phyloP scores from a whole-genome alignment of 805 yeast genomes.

The Jamesozyma gamospora region DNA sequence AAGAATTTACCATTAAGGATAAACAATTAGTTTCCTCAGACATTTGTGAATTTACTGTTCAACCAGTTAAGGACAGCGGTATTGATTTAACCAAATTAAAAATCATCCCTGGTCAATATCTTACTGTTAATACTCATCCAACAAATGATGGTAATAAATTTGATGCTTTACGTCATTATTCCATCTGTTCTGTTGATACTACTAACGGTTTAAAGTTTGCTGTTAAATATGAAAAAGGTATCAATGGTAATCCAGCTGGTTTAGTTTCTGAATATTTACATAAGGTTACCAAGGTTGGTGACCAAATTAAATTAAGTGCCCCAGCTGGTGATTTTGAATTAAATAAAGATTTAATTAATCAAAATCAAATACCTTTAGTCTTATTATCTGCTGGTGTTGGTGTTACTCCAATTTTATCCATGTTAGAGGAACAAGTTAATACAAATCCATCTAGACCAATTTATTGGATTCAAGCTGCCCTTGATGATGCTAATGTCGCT shows the following conservation, averaged over 20 bases:
- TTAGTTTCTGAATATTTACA: slow-evolving; percentile 43
- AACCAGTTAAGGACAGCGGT: slow-evolving; percentile 35
- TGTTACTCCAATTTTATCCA: slow-evolving; percentile 52
- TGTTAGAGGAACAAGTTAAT: slow-evolving; percentile 32
- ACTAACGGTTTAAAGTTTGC: slow-evolving; percentile 44
- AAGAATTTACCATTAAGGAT: slow-evolving; percentile 37
- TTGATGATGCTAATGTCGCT: slow-evolving; percentile 16
- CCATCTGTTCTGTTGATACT: slow-evolving; percentile 36
- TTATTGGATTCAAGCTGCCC: slow-evolving; percentile 26
- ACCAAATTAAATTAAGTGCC: slow-evolving; percentile 39
- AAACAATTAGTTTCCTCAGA: slow-evolving; percentile 36
- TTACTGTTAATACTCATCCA: slow-evolving; percentile 30
- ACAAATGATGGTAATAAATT: slow-evolving; percentile 30
- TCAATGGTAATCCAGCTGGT: slow-evolving; percentile 30
- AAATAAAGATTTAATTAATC: slow-evolving; percentile 19
- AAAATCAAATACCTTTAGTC: slow-evolving; percentile 29
- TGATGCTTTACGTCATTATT: slow-evolving; percentile 48
- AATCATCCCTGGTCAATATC: slow-evolving; percentile 34
- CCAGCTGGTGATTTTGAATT: slow-evolving; percentile 49
- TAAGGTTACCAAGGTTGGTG: slow-evolving; percentile 38
- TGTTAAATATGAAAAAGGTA: slow-evolving; percentile 37
- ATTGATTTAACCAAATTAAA: slow-evolving; percentile 13
- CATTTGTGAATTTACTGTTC: slow-evolving; percentile 43
- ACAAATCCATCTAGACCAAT: slow-evolving; percentile 24
- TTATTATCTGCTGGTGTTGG: slow-evolving; percentile 58